Base-by-base conservation (phyloP, 1,284 basidiomycete species). In the Phenoliferia sp. region DNA sequence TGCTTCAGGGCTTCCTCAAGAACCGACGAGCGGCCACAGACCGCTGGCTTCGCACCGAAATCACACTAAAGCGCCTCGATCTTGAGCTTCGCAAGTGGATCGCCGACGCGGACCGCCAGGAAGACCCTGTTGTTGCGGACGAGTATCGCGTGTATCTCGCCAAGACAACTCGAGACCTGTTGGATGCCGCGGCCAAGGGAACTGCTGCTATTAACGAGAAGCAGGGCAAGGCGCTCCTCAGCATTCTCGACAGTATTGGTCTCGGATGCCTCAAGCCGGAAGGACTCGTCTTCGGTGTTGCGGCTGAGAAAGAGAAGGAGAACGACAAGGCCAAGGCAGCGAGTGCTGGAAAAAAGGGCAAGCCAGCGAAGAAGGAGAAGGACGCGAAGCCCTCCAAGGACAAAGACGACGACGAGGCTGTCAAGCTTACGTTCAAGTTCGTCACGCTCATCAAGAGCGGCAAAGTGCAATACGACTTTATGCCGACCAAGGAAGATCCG, bases 401-500 rank as follows among this genome's bases (percentile, higher is more conserved):
- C 44, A 72, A 69, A 56, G 63, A 67, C n/a, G 73, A 72, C 36
- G 77, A 80, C 22, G 81, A 83, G 50, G 80, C 79, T n/a, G 70
- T 75, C 29, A 73, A 70, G 19, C 75, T 85, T 17, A 75, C 76
- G n/a, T 88, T 88, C 77, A 80, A 82, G 50, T 85, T 87, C 39
- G 57, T 70, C 50, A 64, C 84, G 61, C 82, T 82, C 66, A 69
- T 66, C 56, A 84, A 82, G 71, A 81, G 78, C 7, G 79, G 79
- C 62, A 63, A 76, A 10, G 76, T 81, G 0, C 66, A 81, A 5
- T 76, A 85, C 70, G 71, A 70, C 10, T 88, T 84, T 73, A 87
- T 89, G 85, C 76, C 71, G 2, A 83, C 87, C 64, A 79, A 72
- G 4, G 85, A 87, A 67, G 79, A 86, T 69, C 84, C 86, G 1